These are phyloP conservation scores for Kwoniella bestiolae DNA, from an alignment of 768 basidiomycete genomes.

Conservation along the genomic window DNA sequence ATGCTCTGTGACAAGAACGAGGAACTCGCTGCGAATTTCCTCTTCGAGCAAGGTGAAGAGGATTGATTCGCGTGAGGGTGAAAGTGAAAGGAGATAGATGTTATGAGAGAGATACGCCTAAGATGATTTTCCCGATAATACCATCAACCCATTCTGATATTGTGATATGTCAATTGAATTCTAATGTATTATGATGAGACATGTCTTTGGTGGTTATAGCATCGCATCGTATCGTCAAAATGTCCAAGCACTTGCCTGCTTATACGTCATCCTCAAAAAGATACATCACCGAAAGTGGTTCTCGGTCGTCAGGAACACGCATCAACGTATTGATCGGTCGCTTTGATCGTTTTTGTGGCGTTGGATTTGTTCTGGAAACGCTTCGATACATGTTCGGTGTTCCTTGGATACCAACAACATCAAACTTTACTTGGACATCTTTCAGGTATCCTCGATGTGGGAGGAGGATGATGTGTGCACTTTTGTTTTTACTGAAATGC, in stretches of 20 bases:
- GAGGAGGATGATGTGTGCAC: too few species aligned
- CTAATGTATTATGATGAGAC: slow-evolving; percentile 15
- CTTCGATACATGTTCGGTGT: not conserved
- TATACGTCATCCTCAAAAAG: too few species aligned
- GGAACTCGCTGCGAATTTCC: slow-evolving; percentile 89
- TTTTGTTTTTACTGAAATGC: too few species aligned
- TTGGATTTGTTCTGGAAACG: not conserved
- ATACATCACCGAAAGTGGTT: not conserved
- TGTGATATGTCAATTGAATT: not conserved
- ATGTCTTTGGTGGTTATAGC: not conserved
- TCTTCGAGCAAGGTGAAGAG: slow-evolving; percentile 73
- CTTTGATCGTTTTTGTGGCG: not conserved
- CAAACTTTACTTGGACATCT: not conserved
- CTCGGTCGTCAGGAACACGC: too few species aligned
- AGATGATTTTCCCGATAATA: too few species aligned
- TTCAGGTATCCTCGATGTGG: too few species aligned
- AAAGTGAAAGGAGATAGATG: not conserved
- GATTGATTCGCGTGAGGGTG: slow-evolving; percentile 15
- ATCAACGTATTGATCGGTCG: not conserved
- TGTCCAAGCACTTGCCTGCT: too few species aligned
- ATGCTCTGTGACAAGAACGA: slow-evolving; percentile 88
- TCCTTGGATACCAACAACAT: not conserved
- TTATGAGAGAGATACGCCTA: too few species aligned
- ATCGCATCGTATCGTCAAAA: too few species aligned
- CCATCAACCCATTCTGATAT: not conserved